Evolutionary conservation across 140 eudicot species (phyloP), one percentile per base, ranked within the genome.

Genomic region (Oenanthe javanica): DNA sequence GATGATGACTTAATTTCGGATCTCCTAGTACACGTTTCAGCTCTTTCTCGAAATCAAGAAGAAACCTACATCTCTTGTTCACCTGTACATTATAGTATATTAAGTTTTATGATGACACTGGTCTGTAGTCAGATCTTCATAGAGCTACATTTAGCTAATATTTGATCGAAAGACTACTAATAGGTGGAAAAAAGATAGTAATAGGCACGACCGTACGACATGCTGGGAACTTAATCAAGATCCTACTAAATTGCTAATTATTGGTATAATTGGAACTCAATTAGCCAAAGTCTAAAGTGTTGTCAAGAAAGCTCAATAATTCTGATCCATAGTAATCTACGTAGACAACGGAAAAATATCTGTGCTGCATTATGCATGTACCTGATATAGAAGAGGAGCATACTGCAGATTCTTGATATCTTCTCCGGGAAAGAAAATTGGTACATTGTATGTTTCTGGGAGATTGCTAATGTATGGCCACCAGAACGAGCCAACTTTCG

Each of bases 391-490:
- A 85, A 95, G 89, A 85, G 99, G 99, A 64, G 99, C 97, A 52
- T 92, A 92, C 79, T 95, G 97, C 87, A 95, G 85, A 81, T 89
- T 92, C 88, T 89, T 89, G 75, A 95, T 90, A 85, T 95, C 97
- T 79, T 90, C 95, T 45, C 97, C 97, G 1, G 92, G 91, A 75
- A 92, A 95, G 96, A 95, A 92, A 80, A 95, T 90, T 70, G 99
- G 99, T 7, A 92, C 89, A 42, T 81, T 92, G 59, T 78, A 95
- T 78, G 99, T 82, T 87, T 95, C 93, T 0, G 99, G 99, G 64
- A 95, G 99, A 86, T 92, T 95, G 89, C 97, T 90, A 85, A 95
- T 92, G 85, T 95, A 95, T 10, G 97, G 97, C 99, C 99, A 95
- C 99, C 99, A 95, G 86, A 92, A 92, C 50, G 99, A 92, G 82